Conservation (phyloP, 1,284 basidiomycete species). For the Naganishia albida region DNA sequence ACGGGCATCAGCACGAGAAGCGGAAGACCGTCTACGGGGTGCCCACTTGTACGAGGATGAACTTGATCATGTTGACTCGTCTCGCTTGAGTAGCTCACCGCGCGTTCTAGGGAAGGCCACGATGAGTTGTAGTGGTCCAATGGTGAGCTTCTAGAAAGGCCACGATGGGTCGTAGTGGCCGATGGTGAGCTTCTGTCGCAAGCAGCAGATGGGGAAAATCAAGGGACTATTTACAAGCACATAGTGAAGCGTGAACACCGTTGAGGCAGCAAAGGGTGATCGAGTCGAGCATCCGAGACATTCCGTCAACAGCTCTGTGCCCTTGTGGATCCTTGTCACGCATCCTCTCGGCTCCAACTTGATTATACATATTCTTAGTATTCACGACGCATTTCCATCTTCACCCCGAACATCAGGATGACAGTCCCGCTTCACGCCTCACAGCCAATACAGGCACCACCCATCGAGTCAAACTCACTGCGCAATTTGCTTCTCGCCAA, state of each 20-base stretch:
- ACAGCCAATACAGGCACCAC: too few relatives aligned
- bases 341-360: too few relatives aligned
- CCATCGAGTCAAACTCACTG: conserved; percentile 9
- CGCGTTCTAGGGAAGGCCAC: too few relatives aligned
- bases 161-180: too few relatives aligned
- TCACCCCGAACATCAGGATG: background rate
- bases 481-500: conserved; percentile 31
- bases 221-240: too few relatives aligned
- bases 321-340: background rate
- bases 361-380: too few relatives aligned
- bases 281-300: conserved; percentile 11
- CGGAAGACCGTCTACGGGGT: background rate
- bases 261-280: background rate
- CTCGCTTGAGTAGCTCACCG: too few relatives aligned
- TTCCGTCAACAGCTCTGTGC: background rate
- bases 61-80: conserved; percentile 72
- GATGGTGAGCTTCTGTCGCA: too few relatives aligned
- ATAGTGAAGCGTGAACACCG: too few relatives aligned
- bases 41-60: conserved; percentile 83
- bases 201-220: too few relatives aligned
- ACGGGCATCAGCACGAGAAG: background rate
- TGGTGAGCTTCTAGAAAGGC: background rate
- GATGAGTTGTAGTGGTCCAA: too few relatives aligned
- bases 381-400: background rate
- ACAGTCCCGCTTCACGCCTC: background rate